These are phyloP conservation scores for Rubus parviflorus DNA, from an alignment of 306 rosid species.

Conservation along the genomic window DNA sequence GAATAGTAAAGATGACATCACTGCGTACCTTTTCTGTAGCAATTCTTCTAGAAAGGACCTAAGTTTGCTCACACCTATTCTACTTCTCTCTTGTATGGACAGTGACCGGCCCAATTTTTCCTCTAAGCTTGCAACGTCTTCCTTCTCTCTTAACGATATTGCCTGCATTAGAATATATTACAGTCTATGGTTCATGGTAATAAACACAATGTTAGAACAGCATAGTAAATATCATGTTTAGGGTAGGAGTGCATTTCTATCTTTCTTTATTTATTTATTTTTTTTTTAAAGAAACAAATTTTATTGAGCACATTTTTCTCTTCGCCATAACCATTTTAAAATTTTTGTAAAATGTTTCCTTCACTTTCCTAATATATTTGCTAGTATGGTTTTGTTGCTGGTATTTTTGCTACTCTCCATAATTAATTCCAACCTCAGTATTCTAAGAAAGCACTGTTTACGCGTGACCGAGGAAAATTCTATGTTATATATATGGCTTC, in stretches of 20 bases:
- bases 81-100: slow-evolving; percentile 76
- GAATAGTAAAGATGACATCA: neutral
- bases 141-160: slow-evolving; percentile 71
- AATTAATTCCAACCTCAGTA: neutral
- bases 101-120: slow-evolving; percentile 77
- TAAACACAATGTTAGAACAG: too few species aligned
- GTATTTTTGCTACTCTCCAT: too few species aligned
- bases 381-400: neutral
- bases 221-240: neutral
- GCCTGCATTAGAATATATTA: slow-evolving; percentile 55
- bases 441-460: neutral
- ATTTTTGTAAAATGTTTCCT: neutral
- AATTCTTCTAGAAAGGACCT: slow-evolving; percentile 79
- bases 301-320: neutral
- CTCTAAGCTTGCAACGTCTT: slow-evolving; percentile 78
- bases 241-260: neutral
- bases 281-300: too few species aligned
- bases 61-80: slow-evolving; percentile 94
- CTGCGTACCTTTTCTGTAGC: slow-evolving; percentile 70
- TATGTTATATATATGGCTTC: neutral
- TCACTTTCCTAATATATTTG: neutral
- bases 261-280: neutral
- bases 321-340: neutral
- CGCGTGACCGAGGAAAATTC: neutral
- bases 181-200: neutral